Percentiles rank a stretch among this genome's conserved stretches.
These are phyloP conservation scores for Fagopyrum homotropicum DNA, from an alignment of 148 eudicot genomes.

Conservation along the genomic window DNA sequence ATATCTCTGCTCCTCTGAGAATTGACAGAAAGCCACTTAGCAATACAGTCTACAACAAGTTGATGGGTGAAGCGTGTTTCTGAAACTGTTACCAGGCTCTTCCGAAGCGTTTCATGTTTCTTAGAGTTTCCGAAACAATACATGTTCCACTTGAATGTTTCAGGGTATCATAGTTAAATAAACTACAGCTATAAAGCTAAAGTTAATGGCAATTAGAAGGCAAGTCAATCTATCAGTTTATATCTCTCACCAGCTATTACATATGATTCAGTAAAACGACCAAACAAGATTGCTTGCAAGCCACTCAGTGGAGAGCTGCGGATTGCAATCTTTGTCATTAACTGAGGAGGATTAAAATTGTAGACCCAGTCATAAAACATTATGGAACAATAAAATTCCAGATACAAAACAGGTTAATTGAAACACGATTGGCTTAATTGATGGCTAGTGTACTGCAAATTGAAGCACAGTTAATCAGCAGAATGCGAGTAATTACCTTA, in stretches of 20 bases:
- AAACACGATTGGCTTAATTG: neutral
- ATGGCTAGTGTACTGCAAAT: neutral
- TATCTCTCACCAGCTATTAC: neutral
- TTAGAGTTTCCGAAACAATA: too few relatives aligned
- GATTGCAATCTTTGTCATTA: neutral
- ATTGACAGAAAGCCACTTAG: too few relatives aligned
- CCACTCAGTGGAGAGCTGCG: neutral
- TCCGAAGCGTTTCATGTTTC: too few relatives aligned
- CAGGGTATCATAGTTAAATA: too few relatives aligned
- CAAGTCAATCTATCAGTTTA: neutral
- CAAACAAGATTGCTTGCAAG: neutral
- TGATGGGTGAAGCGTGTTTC: too few relatives aligned
- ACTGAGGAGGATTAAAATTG: neutral
- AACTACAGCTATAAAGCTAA: too few relatives aligned
- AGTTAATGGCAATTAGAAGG: neutral
- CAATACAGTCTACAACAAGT: too few relatives aligned
- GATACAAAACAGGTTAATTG: neutral
- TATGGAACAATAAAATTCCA: neutral
- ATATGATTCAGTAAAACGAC: neutral
- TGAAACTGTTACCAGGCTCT: too few relatives aligned
- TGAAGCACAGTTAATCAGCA: neutral
- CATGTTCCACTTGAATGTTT: too few relatives aligned
- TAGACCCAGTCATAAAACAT: neutral
- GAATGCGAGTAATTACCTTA: conserved; percentile 44
- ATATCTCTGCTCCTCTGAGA: too few relatives aligned